phyloP scores from a whole-genome alignment of 306 rosid species.

The Cucurbita ficifolia region DNA sequence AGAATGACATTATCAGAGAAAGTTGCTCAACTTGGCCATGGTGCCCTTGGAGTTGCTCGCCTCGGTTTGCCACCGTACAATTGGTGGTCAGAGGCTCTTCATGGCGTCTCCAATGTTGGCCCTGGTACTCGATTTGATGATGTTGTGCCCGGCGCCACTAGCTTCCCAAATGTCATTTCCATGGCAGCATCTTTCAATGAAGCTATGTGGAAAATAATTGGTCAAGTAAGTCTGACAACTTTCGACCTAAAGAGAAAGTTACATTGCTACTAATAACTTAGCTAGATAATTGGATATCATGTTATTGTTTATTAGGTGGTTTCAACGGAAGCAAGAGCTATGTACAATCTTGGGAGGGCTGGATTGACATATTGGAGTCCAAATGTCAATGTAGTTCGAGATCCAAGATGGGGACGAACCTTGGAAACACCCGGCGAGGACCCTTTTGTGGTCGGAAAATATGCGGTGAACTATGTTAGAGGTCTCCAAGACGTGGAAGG shows the following conservation, averaged over 20 bases:
- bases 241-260: not conserved
- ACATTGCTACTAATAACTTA: not conserved
- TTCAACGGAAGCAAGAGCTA: conserved; percentile 69
- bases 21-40: not conserved
- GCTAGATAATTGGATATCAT: not conserved
- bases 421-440: conserved; percentile 82
- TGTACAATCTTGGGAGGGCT: conserved; percentile 62
- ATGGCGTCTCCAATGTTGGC: not conserved
- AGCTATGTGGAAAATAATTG: not conserved
- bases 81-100: conserved; percentile 3
- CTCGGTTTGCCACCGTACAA: not conserved
- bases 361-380: conserved; percentile 86
- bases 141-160: not conserved
- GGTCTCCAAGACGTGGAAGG: conserved; percentile 51
- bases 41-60: not conserved
- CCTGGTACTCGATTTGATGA: not conserved
- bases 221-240: not conserved
- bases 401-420: conserved; percentile 74
- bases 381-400: conserved; percentile 61
- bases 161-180: conserved; percentile 5
- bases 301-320: conserved; percentile 12
- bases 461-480: conserved; percentile 51
- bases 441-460: conserved; percentile 45
- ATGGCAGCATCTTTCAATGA: not conserved
- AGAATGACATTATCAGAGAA: conserved; percentile 1